Conservation (phyloP, 495 filamentous ascomycete species). For the Talaromyces liani region DNA sequence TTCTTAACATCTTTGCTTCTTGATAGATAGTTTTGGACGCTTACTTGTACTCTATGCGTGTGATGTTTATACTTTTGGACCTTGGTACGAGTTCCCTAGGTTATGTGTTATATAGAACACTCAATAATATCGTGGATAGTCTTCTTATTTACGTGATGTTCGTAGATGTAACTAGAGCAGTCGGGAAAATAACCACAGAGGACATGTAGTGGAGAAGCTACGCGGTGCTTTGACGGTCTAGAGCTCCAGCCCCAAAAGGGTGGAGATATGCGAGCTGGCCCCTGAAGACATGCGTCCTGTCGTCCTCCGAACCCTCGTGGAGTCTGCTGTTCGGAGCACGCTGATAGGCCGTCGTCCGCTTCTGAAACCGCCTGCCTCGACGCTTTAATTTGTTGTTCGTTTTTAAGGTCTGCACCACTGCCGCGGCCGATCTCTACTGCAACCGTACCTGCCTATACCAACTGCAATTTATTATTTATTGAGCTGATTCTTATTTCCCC, state of each 20-base stretch:
- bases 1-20: neutral
- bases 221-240: neutral
- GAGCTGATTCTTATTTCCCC: neutral
- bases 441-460: neutral
- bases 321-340: neutral
- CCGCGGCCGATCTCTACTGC: neutral
- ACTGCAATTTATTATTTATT: neutral
- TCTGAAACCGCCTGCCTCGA: neutral
- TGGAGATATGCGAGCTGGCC: neutral
- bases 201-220: neutral
- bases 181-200: neutral
- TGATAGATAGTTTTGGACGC: constrained; percentile 1
- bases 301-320: neutral
- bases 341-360: neutral
- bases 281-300: neutral
- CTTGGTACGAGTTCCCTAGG: neutral
- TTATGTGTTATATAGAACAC: neutral
- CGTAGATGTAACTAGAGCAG: neutral
- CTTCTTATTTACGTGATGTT: too few species aligned
- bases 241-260: neutral
- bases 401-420: neutral
- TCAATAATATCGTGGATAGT: neutral
- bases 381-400: neutral
- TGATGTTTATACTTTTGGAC: constrained; percentile 3
- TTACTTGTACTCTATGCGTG: constrained; percentile 1